Conservation (phyloP, 1,139 yeast species). For the Geotrichum citri-aurantii region DNA sequence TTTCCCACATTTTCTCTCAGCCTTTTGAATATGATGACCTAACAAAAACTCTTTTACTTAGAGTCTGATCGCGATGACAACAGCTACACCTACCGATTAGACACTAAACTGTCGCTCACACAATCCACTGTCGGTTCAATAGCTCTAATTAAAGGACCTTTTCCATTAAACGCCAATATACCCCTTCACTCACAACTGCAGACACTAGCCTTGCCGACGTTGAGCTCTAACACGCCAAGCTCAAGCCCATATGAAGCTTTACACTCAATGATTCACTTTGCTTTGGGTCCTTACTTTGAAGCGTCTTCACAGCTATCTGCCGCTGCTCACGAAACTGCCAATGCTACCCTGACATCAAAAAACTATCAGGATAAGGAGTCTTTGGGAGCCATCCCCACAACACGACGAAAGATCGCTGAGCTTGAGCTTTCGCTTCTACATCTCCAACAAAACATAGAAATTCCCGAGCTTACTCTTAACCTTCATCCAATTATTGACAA, state of each 20-base stretch:
- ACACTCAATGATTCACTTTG: conserved; percentile 52
- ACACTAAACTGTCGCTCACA: conserved; percentile 16
- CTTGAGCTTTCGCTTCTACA: conserved; percentile 62
- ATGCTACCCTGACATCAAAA: conserved; percentile 4
- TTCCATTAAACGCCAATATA: conserved; percentile 30
- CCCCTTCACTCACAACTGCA: conserved; percentile 44
- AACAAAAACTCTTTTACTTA: not conserved
- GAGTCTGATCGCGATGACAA: not conserved
- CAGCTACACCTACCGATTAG: conserved; percentile 14
- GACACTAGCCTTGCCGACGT: conserved; percentile 29
- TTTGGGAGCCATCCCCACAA: conserved; percentile 25
- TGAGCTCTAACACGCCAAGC: conserved; percentile 11
- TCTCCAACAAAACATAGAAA: conserved; percentile 60
- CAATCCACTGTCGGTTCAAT: conserved; percentile 25
- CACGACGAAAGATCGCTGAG: conserved; percentile 55
- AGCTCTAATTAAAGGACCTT: conserved; percentile 46
- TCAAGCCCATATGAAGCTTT: conserved; percentile 47
- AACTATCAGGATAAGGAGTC: conserved; percentile 20
- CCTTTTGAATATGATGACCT: not conserved
- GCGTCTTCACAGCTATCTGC: conserved; percentile 32
- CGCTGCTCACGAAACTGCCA: conserved; percentile 17
- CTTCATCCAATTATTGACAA: conserved; percentile 51
- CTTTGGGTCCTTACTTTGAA: conserved; percentile 51
- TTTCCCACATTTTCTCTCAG: not conserved
- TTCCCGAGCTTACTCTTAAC: conserved; percentile 54